Evolutionary conservation across 116 monocot species (phyloP).

Genomic region (Cymodocea nodosa): DNA sequence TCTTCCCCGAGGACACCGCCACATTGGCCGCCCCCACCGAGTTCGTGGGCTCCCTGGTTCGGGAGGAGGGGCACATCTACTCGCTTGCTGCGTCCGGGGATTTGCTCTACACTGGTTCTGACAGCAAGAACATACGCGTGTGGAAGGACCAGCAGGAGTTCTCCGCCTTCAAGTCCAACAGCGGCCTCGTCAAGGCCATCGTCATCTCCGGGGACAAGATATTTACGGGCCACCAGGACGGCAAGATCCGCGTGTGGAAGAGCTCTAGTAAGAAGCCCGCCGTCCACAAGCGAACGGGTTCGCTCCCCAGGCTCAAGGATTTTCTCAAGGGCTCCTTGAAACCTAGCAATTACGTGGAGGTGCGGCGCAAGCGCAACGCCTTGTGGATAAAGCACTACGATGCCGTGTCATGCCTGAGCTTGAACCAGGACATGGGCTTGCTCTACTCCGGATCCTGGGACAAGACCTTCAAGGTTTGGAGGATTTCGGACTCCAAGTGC

Average conservation of each 20-base stretch:
- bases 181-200: slow-evolving; percentile 49
- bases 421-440: slow-evolving; percentile 11
- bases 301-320: slow-evolving; percentile 33
- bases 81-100: slow-evolving; percentile 29
- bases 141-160: slow-evolving; percentile 38
- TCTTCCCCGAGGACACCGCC: neutral
- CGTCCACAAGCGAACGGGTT: slow-evolving; percentile 27
- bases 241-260: slow-evolving; percentile 52
- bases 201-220: slow-evolving; percentile 24
- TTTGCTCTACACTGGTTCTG: slow-evolving; percentile 53
- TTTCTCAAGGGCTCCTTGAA: slow-evolving; percentile 30
- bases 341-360: slow-evolving; percentile 31
- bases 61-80: slow-evolving; percentile 45
- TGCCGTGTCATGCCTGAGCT: slow-evolving; percentile 30
- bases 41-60: slow-evolving; percentile 30
- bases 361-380: slow-evolving; percentile 15
- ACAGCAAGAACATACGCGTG: slow-evolving; percentile 52
- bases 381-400: slow-evolving; percentile 40
- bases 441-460: slow-evolving; percentile 62
- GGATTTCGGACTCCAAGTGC: slow-evolving; percentile 34
- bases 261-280: slow-evolving; percentile 21
- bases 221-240: slow-evolving; percentile 64
- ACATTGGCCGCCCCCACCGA: slow-evolving; percentile 7
- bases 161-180: slow-evolving; percentile 46
- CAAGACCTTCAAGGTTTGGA: slow-evolving; percentile 47